Conservation (phyloP, 345 rosid species). For the Eucalyptus grandis region DNA sequence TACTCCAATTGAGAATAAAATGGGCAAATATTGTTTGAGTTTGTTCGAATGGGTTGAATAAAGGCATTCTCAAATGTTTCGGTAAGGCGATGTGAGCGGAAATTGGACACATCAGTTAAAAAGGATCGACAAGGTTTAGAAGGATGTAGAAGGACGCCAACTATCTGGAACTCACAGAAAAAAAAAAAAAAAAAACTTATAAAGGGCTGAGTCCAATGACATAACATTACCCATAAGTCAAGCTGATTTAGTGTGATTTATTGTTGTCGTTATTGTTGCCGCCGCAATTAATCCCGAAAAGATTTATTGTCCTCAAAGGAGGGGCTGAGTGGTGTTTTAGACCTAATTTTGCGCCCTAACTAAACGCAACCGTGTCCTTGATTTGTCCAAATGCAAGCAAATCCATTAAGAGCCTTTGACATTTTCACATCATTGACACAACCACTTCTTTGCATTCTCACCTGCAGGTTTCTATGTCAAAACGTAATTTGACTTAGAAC, state of each 20-base stretch:
- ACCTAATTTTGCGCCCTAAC: background rate
- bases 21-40: accelerated
- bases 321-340: background rate
- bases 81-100: accelerated
- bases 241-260: background rate
- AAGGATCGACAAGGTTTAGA: background rate
- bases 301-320: accelerated
- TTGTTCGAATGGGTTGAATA: accelerated
- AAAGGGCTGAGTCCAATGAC: background rate
- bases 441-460: background rate
- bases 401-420: background rate
- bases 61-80: background rate
- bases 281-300: accelerated
- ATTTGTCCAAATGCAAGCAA: background rate
- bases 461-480: background rate
- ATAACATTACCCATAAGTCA: no score
- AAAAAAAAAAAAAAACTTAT: background rate
- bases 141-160: background rate
- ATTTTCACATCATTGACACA: background rate
- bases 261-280: accelerated
- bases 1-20: background rate
- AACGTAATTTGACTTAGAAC: background rate
- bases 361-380: background rate
- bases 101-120: background rate
- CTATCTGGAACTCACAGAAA: accelerated